phyloP scores from a whole-genome alignment of 2,329 filamentous ascomycete genomes.

The Colletotrichum kahawae region DNA sequence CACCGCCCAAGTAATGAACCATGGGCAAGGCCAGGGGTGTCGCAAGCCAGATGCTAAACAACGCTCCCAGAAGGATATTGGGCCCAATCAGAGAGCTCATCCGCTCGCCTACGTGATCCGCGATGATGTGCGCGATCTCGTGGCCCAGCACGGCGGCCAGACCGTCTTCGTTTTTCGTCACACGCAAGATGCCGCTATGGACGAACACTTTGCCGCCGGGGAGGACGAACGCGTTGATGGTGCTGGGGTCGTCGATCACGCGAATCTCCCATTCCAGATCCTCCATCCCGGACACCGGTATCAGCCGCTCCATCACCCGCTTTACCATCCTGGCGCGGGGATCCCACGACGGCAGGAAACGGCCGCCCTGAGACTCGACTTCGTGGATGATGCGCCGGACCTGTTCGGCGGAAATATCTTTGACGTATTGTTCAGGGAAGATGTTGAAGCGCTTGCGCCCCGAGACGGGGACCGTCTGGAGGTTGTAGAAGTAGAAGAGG shows the following conservation, averaged over 20 bases:
- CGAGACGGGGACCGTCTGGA: slow-evolving; percentile 76
- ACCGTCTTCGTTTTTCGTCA: slow-evolving; percentile 70
- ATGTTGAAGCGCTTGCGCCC: slow-evolving; percentile 78
- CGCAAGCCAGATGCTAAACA: slow-evolving; percentile 53
- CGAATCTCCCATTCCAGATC: slow-evolving; percentile 71
- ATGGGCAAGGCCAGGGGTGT: slow-evolving; percentile 48
- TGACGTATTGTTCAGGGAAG: slow-evolving; percentile 60
- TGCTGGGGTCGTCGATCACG: slow-evolving; percentile 70
- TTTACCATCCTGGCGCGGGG: slow-evolving; percentile 61
- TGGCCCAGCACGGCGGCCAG: slow-evolving; percentile 79
- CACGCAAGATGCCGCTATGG: slow-evolving; percentile 72
- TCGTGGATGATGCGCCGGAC: slow-evolving; percentile 63
- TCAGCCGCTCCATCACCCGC: slow-evolving; percentile 68
- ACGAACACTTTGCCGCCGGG: slow-evolving; percentile 84
- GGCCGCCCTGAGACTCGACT: slow-evolving; percentile 53
- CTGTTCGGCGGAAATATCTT: slow-evolving; percentile 54
- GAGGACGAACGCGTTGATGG: slow-evolving; percentile 77
- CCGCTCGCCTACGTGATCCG: slow-evolving; percentile 70
- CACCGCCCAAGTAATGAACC: slow-evolving; percentile 45
- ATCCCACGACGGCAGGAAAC: slow-evolving; percentile 66
- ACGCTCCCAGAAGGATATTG: slow-evolving; percentile 54
- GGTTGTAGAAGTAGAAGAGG: slow-evolving; percentile 69
- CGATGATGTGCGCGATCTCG: slow-evolving; percentile 80
- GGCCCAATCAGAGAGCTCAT: slow-evolving; percentile 58
- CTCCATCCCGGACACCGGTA: slow-evolving; percentile 68